Evolutionary conservation across 495 filamentous ascomycete species (phyloP), one percentile per base, ranked within the genome.

Genomic region (Penicillium lividum): DNA sequence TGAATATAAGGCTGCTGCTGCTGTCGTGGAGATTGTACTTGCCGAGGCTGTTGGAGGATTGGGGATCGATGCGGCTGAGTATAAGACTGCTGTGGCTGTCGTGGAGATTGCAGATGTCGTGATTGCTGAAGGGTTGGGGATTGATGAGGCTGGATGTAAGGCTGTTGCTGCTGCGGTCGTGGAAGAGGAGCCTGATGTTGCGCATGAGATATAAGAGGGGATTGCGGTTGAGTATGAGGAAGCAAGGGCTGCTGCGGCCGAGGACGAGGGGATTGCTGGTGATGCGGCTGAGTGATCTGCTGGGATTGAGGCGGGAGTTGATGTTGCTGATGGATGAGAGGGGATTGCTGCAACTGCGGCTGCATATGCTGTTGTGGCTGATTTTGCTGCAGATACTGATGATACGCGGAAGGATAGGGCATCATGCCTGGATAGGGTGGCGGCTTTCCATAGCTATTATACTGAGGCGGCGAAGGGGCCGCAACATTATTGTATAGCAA

Each of bases 391-490:
- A 59, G 64, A 51, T 70, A 75, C 40, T 75, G 72, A 10, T 63
- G 61, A 60, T 75, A 77, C 7, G 54, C 44, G 4, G 40, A 52
- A 55, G 65, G 63, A 59, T 73, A 76, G 25, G 69, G 71, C 52
- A 75, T 70, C 71, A 77, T 73, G 18, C 71, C 69, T 59, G 65
- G 68, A 58, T 76, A 80, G 25, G 63, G 58, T 18, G 59, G 55
- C 16, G 72, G 68, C 56, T 77, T 78, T 57, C 69, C 70, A 72
- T 77, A 80, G 60, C 58, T 59, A 61, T 75, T 65, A 51, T 74
- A 73, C 51, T 72, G 65, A 56, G 71, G 59, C 22, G 64, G 66
- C 54, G 60, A 29, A 55, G 63, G 71, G 46, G 70, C 52, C 56
- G 57, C 64, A 54, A 65, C 70, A 72, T 75, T 75, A 61, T 72